Conservation (phyloP, 2,329 filamentous ascomycete species). For the Microdochium trichocladiopsis region DNA sequence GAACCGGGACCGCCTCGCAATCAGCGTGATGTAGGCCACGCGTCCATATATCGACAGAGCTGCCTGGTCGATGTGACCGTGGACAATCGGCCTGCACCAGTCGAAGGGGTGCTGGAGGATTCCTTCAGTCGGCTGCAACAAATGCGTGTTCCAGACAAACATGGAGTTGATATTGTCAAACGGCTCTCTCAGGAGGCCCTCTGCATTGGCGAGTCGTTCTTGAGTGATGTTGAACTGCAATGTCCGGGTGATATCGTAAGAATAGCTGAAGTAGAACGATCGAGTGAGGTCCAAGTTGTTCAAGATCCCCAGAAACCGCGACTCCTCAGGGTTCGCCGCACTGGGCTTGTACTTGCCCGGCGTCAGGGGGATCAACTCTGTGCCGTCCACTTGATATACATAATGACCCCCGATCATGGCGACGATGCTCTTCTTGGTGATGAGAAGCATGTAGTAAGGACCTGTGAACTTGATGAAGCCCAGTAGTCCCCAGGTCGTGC, state of each 20-base stretch:
- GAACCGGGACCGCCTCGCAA: slow-evolving; percentile 83
- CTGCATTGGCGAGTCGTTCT: slow-evolving; percentile 64
- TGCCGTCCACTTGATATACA: slow-evolving; percentile 90
- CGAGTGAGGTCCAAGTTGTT: slow-evolving; percentile 85
- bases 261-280: slow-evolving; percentile 98
- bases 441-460: slow-evolving; percentile 92
- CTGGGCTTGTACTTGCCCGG: slow-evolving; percentile 63
- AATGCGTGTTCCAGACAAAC: slow-evolving; percentile 96
- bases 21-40: slow-evolving; percentile 85
- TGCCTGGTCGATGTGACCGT: slow-evolving; percentile 92
- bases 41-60: slow-evolving; percentile 81
- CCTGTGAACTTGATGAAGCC: slow-evolving; percentile 96
- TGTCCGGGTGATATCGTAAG: slow-evolving; percentile 89
- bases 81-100: slow-evolving; percentile 93
- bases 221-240: slow-evolving; percentile 86
- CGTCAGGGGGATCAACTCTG: slow-evolving; percentile 82
- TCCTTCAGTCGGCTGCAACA: slow-evolving; percentile 67
- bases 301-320: slow-evolving; percentile 79
- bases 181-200: slow-evolving; percentile 52
- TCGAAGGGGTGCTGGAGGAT: slow-evolving; percentile 77
- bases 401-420: slow-evolving; percentile 96
- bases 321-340: slow-evolving; percentile 68
- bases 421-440: slow-evolving; percentile 92
- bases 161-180: slow-evolving; percentile 76
- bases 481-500: slow-evolving; percentile 86